Evolutionary conservation across 2,329 filamentous ascomycete species (phyloP).

Genomic region (Zymoseptoria tritici): DNA sequence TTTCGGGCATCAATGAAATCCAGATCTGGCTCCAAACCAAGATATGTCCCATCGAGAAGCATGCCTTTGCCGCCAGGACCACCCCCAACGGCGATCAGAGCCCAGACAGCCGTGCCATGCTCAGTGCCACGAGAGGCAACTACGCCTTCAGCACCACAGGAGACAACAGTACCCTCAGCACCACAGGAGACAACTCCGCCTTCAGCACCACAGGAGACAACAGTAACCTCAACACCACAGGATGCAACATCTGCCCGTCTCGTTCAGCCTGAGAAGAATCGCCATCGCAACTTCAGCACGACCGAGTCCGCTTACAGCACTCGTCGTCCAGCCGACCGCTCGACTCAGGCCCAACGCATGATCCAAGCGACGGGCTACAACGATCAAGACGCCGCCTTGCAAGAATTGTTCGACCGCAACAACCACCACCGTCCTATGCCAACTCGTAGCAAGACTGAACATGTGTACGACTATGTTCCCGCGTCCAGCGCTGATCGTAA

Average conservation of each 20-base stretch:
- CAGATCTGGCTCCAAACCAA: slow-evolving; percentile 9
- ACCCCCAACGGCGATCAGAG: slow-evolving; percentile 4
- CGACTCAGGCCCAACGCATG: slow-evolving; percentile 25
- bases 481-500: slow-evolving; percentile 3
- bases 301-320: slow-evolving; percentile 23
- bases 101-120: neutral
- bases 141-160: slow-evolving; percentile 1
- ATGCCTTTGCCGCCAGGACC: slow-evolving; percentile 8
- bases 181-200: slow-evolving; percentile 30
- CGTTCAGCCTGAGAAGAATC: slow-evolving; percentile 5
- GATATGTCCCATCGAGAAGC: slow-evolving; percentile 9
- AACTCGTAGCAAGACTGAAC: slow-evolving; percentile 20
- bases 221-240: slow-evolving; percentile 16
- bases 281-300: slow-evolving; percentile 25
- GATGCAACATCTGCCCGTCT: slow-evolving; percentile 32
- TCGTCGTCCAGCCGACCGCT: slow-evolving; percentile 17
- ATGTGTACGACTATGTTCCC: slow-evolving; percentile 20
- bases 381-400: slow-evolving; percentile 19
- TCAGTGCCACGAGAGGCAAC: neutral
- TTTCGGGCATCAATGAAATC: slow-evolving; percentile 17
- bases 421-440: slow-evolving; percentile 17
- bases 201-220: slow-evolving; percentile 27
- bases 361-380: slow-evolving; percentile 32
- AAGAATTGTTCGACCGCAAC: slow-evolving; percentile 19
- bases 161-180: neutral